Percentiles rank a stretch among this genome's conserved stretches.
phyloP scores from a whole-genome alignment of 306 rosid species.

The Cucurbita moschata region DNA sequence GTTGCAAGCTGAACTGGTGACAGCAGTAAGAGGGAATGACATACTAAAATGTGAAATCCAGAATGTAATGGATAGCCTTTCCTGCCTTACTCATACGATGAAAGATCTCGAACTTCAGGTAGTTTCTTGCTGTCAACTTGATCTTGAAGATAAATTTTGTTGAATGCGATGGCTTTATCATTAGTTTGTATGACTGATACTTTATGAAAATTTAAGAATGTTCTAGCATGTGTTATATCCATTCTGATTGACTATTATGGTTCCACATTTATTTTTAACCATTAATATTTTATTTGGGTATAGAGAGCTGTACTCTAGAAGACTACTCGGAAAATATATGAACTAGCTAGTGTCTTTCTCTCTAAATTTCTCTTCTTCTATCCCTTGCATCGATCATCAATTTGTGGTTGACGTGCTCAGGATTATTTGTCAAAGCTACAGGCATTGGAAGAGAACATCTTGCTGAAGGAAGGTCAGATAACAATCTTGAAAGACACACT shows the following conservation, averaged over 20 bases:
- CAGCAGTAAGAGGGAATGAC: conserved; percentile 86
- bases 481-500: conserved; percentile 71
- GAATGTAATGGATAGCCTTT: conserved; percentile 57
- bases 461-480: conserved; percentile 83
- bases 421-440: conserved; percentile 25
- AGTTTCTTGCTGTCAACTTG: conserved; percentile 7
- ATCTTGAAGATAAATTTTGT: background rate
- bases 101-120: conserved; percentile 89
- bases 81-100: conserved; percentile 47
- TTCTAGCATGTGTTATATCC: background rate
- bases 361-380: background rate
- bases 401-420: too few relatives aligned
- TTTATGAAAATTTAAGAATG: background rate
- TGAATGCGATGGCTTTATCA: background rate
- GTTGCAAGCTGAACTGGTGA: conserved; percentile 78
- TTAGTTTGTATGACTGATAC: background rate
- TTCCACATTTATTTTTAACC: background rate
- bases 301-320: too few relatives aligned
- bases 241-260: background rate
- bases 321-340: background rate
- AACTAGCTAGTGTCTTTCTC: background rate
- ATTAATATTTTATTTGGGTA: too few relatives aligned
- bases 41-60: conserved; percentile 67
- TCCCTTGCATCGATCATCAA: too few relatives aligned
- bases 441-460: conserved; percentile 57